Evolutionary conservation across 768 basidiomycete species (phyloP), one percentile per base, ranked within the genome.

Genomic region (Suillus tomentosus): DNA sequence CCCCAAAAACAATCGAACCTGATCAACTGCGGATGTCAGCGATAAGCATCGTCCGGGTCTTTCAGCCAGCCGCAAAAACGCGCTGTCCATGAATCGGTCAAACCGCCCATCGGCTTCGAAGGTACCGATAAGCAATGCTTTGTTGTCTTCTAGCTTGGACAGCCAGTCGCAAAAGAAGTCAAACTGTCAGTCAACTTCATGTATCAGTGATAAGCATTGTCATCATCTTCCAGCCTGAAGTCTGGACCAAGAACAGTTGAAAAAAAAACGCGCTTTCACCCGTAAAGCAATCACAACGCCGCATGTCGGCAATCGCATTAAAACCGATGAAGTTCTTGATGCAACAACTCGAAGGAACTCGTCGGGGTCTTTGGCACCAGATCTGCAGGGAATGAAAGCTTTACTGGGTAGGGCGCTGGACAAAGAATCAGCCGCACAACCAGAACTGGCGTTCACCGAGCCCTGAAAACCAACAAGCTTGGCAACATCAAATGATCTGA

Each of bases 301-400:
- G 53, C n/a, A 13, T 5, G 53, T 54, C 31, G 31, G 34, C 31
- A 2, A 58, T 42, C 57, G 17, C 57, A n/a, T 42, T 43, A 58
- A 58, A 40, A 58, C 40, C 57, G 24, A 40, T 40, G 56, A 31
- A 31, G 31, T 27, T 57, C 22, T 57, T 57, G 39, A 57, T 57
- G 15, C 56, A 10, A 13, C 39, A 11, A 27, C 39, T 40, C 39
- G 39, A 40, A 40, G 24, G 15, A 39, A 57, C 24, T 10, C 6
- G 5, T 10, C 34, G 17, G 31, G 53, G 31, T 19, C 15, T 40
- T 40, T 58, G 56, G 10, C 40, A 19, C 57, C 15, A 10, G 2
- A 42, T 24, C 37, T 57, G 56, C 24, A 57, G 15, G 39, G 6
- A 27, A 19, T 13, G 36, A 10, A 37, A 7, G 24, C 14, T 24